phyloP scores from a whole-genome alignment of 169 alveolate species.

The Cryptosporidium viatorum region DNA sequence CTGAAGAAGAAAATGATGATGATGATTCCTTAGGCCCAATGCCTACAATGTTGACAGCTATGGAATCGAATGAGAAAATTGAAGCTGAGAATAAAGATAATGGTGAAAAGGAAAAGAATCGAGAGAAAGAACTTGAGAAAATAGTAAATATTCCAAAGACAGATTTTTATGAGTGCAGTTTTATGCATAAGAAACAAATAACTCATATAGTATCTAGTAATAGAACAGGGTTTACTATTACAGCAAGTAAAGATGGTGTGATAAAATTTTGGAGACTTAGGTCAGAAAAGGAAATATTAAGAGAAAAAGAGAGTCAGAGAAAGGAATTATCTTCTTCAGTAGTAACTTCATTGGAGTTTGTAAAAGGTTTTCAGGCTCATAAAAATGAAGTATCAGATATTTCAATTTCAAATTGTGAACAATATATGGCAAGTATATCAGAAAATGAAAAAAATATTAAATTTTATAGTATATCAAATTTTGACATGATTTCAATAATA shows the following conservation, averaged over 20 bases:
- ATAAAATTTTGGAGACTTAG: constrained; percentile 97
- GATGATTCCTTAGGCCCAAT: background rate
- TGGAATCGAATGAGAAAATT: background rate
- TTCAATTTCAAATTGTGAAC: constrained; percentile 81
- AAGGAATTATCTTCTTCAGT: constrained; percentile 13
- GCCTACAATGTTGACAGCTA: background rate
- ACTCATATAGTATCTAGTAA: constrained; percentile 88
- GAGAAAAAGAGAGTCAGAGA: background rate
- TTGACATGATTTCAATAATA: constrained; percentile 84
- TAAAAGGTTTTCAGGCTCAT: constrained; percentile 96
- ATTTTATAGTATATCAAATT: constrained; percentile 82
- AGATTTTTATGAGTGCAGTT: constrained; percentile 88
- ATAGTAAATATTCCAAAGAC: constrained; percentile 84
- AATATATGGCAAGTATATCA: constrained; percentile 80
- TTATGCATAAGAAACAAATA: constrained; percentile 90
- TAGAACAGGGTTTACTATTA: constrained; percentile 90
- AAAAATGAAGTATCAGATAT: constrained; percentile 85
- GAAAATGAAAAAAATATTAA: constrained; percentile 82
- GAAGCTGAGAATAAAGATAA: background rate
- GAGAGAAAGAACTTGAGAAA: background rate
- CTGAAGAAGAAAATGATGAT: background rate
- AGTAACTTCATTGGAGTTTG: constrained; percentile 88
- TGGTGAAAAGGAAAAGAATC: background rate
- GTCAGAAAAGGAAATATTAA: constrained; percentile 83
- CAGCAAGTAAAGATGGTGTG: constrained; percentile 95